Base-by-base conservation (phyloP, 2,329 filamentous ascomycete species). In the Calonectria fujianensis region DNA sequence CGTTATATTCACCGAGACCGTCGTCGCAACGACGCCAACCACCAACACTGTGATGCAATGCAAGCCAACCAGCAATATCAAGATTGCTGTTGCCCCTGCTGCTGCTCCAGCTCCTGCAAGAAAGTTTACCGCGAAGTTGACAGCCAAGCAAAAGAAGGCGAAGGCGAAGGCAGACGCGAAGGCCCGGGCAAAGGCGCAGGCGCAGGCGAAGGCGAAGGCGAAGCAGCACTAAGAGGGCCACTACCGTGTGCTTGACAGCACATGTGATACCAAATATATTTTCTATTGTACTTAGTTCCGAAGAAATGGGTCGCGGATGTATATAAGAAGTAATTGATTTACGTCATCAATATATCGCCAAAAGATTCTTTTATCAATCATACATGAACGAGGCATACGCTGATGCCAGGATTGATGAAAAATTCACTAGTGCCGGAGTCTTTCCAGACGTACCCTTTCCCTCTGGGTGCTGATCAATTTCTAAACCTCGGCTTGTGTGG, bases 61-160 rank as follows among this genome's bases (percentile, higher is more conserved):
- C 57, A 63, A 63, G 57, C 57, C 57, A 41, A 41, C 57, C 24
- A 63, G 35, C 37, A 63, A 41, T 11, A 41, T 45, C 16, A 63
- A 63, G 57, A 13, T 63, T 29, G 57, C 35, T 14, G 6, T 7
- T 20, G 29, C 5, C 10, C 10, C 32, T 11, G 57, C 13, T 24
- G 24, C 24, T 2, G 24, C 24, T 24, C 24, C 24, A 16, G 5
- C 5, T 18, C 10, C 32, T 11, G 57, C 13, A 1, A 29, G 27
- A 10, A 41, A 41, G 2, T 4, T 29, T 7, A 41, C 20, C 3
- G 24, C 31, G 24, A 63, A 63, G 24, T 18, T 48, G 45, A 63
- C 41, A 9, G 52, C 52, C 0, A 57, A n/a, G 18, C 31, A 16
- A 3, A 57, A 57, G 14, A 16, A 16, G 29, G 52, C 52, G 16